Conservation (phyloP, 1,284 basidiomycete genomes). For the Inonotus obliquus region DNA sequence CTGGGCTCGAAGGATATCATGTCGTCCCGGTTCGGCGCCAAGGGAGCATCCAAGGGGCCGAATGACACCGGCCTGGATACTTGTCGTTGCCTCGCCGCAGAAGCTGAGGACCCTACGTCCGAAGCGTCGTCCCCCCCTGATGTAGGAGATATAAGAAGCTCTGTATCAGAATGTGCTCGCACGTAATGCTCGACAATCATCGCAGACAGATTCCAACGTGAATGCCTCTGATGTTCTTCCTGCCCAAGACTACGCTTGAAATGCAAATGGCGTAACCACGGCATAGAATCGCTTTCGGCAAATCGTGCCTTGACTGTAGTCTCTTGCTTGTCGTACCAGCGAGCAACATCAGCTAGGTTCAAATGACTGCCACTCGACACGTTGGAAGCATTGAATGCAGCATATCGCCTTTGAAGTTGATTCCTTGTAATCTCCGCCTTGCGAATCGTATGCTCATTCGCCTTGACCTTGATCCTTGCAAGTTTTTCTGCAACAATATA, state of each 20-base stretch:
- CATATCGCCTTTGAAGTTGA: constrained; percentile 61
- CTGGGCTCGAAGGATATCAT: constrained; percentile 46
- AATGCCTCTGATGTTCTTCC: background rate
- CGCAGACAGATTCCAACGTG: constrained; percentile 60
- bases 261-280: constrained; percentile 63
- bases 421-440: constrained; percentile 65
- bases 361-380: constrained; percentile 31
- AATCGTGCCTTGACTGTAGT: constrained; percentile 41
- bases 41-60: constrained; percentile 38
- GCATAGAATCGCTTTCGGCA: constrained; percentile 59
- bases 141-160: constrained; percentile 40
- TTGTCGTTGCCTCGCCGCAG: background rate
- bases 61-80: constrained; percentile 10
- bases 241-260: constrained; percentile 35
- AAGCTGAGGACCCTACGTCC: constrained; percentile 12
- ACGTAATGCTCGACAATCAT: constrained; percentile 61
- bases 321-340: constrained; percentile 54
- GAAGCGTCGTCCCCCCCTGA: constrained; percentile 17
- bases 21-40: constrained; percentile 42
- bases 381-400: constrained; percentile 40
- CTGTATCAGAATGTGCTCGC: constrained; percentile 34
- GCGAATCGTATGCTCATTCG: constrained; percentile 47
- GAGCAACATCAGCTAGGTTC: constrained; percentile 45
- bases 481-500: constrained; percentile 47
- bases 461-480: constrained; percentile 43